Base-by-base conservation (phyloP, 1,284 basidiomycete genomes). In the Boletellus deceptivus region DNA sequence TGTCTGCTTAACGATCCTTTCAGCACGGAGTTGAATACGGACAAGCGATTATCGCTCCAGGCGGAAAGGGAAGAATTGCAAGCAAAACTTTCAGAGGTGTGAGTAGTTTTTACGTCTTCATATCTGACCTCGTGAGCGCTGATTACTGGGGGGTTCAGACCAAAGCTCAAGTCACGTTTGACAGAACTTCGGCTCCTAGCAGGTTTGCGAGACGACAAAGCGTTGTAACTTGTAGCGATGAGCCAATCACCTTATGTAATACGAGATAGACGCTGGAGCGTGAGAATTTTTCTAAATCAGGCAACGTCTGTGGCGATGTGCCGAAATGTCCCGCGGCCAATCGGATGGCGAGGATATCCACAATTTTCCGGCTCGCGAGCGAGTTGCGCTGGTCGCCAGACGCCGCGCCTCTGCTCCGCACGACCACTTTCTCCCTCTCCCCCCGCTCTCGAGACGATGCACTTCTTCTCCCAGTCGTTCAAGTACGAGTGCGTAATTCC, bases 1-100 rank as follows among this genome's bases (percentile, higher is more conserved):
- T 18, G 7, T 17, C 41, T 41, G 11, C 49, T 59, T 34, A 48
- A 47, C 24, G 38, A 38, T 43, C 40, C 17, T 41, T 48, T 20
- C 60, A 93, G 90, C 68, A 93, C 92, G 17, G 86, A 91, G 64
- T 75, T 99, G 29, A 90, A 98, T 63, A 91, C 93, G 9, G 92
- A 97, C 72, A 91, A 88, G 70, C 82, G 97, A 22, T 75, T 98
- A 43, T 91, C 89, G 1, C 73, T 98, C 46, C 93, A 98, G 70
- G 93, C 96, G 68, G 94, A 98, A 79, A 97, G 95, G 71, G 89
- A 93, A 68, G 79, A 77, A 17, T 65, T 94, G 39, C 90, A 93
- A 62, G 75, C 84, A 29, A 92, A 87, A 63, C 70, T 94, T 54
- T 74, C 89, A 29, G 90, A 92, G 70, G 84, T 93, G 83, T 89